Conservation (phyloP, 768 basidiomycete species). For the Suillus alpinus region DNA sequence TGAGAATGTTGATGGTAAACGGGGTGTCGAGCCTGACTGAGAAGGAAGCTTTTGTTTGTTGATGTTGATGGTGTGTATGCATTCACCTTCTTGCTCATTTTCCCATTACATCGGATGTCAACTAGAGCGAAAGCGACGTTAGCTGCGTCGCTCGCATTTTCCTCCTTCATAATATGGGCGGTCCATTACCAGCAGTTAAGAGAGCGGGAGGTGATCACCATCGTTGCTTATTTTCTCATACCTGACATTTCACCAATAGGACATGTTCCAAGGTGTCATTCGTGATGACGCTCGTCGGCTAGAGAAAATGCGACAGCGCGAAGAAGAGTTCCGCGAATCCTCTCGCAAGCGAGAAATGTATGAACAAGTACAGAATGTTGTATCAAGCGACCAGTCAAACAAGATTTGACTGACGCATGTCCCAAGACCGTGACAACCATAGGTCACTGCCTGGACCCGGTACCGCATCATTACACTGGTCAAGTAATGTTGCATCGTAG, state of each 20-base stretch:
- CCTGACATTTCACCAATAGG: constrained; percentile 40
- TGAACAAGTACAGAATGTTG: constrained; percentile 47
- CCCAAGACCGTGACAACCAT: not conserved
- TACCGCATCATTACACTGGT: not conserved
- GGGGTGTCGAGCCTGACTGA: constrained; percentile 9
- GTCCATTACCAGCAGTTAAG: constrained; percentile 85
- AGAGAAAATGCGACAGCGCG: constrained; percentile 67
- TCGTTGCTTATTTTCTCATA: constrained; percentile 1
- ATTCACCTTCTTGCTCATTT: not conserved
- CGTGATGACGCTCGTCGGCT: constrained; percentile 80
- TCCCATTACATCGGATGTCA: constrained; percentile 43
- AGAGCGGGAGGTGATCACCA: constrained; percentile 70
- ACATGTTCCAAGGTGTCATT: constrained; percentile 88
- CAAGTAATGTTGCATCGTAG: not conserved
- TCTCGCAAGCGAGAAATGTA: constrained; percentile 63
- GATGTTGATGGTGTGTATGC: constrained; percentile 28
- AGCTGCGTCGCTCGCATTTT: constrained; percentile 57
- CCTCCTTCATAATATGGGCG: constrained; percentile 76
- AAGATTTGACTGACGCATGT: not conserved
- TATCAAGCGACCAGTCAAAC: constrained; percentile 18
- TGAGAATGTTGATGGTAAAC: constrained; percentile 1
- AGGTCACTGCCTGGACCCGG: not conserved
- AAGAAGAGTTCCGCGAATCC: constrained; percentile 61
- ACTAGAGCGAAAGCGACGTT: constrained; percentile 73
- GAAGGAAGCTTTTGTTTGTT: constrained; percentile 35